Evolutionary conservation across 2,329 filamentous ascomycete species (phyloP), one percentile per base, ranked within the genome.

Genomic region (Fusarium odoratissimum): DNA sequence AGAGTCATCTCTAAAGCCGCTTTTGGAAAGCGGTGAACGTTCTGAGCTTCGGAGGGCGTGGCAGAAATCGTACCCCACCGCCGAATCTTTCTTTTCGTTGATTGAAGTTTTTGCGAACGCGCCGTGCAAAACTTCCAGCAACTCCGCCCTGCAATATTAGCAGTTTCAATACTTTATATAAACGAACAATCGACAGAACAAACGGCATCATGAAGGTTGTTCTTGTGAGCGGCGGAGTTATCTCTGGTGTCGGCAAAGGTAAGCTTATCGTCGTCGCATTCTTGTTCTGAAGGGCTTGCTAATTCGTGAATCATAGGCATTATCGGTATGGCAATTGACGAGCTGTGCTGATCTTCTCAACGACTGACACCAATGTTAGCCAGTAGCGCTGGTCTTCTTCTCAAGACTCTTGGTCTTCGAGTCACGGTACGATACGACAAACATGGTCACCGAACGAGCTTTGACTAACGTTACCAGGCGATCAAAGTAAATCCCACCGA

Each of bases 351-450:
- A 37, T 21, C 4, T 30, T 60, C 17, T 46, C 44, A 16, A 48
- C 38, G 35, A 60, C 67, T 73, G 35, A 73, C 59, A 28, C 37
- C 6, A 10, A 14, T 35, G 3, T 31, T 25, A 75, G 77, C 77
- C 65, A 76, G 73, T 31, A 74, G 69, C 61, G 90, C 90, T 46
- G 92, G 92, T 60, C 85, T 94, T 74, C 85, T 96, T 73, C 89
- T 96, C 76, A 95, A 96, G 87, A 94, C 93, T 16, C 85, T 91
- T 73, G 94, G 93, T 52, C 86, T 95, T 67, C 94, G 92, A 84
- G 92, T 94, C 64, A 87, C 84, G 73, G 71, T 73, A 73, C n/a
- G 66, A 51, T 49, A 37, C 23, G n/a, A 40, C 11, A 30, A 41
- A 16, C 30, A 38, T 25, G 11, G 10, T 37, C 33, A 11, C 23